These are phyloP conservation scores for Neofusicoccum sp. DNA, from an alignment of 2,329 filamentous ascomycete species.

Conservation along the genomic window DNA sequence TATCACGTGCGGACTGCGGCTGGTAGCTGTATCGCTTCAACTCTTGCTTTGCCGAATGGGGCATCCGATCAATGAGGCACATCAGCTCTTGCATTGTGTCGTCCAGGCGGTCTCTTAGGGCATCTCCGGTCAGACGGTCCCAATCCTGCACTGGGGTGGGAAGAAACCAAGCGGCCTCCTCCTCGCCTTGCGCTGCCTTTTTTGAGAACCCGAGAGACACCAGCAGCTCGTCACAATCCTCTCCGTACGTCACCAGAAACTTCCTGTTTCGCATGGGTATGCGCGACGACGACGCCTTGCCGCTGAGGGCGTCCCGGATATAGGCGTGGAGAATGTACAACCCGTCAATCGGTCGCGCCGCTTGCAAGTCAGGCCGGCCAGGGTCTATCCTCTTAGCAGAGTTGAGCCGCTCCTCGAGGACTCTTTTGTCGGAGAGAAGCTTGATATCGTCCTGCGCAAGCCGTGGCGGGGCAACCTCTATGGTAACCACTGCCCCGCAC, in stretches of 20 bases:
- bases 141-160: constrained; percentile 28
- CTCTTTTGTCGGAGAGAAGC: constrained; percentile 54
- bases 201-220: constrained; percentile 57
- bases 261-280: constrained; percentile 63
- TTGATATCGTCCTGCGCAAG: constrained; percentile 49
- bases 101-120: constrained; percentile 46
- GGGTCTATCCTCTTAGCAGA: constrained; percentile 52
- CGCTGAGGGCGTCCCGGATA: constrained; percentile 57
- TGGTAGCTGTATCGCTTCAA: constrained; percentile 31
- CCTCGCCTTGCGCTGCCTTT: constrained; percentile 28
- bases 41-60: constrained; percentile 30
- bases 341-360: constrained; percentile 54
- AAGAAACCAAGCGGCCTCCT: constrained; percentile 33
- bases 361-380: constrained; percentile 52
- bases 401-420: constrained; percentile 54
- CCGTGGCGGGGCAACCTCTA: constrained; percentile 54
- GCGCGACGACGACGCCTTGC: constrained; percentile 41
- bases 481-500: constrained; percentile 55
- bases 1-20: constrained; percentile 36
- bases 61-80: constrained; percentile 47
- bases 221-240: constrained; percentile 59
- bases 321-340: constrained; percentile 59
- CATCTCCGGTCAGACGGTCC: constrained; percentile 24
- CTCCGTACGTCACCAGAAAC: constrained; percentile 62
- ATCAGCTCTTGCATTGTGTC: constrained; percentile 60